Evolutionary conservation across 306 rosid genomes (phyloP).

Genomic region (Dicorynia guianensis): DNA sequence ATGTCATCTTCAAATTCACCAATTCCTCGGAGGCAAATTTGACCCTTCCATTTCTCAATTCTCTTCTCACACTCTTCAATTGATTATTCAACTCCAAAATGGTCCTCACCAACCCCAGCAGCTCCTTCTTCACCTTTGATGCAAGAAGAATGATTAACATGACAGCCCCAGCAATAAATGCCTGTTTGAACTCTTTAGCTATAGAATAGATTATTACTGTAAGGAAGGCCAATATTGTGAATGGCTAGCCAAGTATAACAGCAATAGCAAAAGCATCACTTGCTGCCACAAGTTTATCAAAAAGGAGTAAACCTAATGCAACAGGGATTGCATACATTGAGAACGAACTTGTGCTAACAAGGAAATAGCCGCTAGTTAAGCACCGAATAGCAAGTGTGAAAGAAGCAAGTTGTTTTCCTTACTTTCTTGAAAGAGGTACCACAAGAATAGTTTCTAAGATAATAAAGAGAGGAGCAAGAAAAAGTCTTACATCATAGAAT

Average conservation of each 20-base stretch:
- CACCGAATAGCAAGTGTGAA: slow-evolving; percentile 96
- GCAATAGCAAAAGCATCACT: slow-evolving; percentile 82
- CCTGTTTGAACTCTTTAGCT: slow-evolving; percentile 62
- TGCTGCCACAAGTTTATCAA: slow-evolving; percentile 77
- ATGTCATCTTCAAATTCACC: slow-evolving; percentile 65
- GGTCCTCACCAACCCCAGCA: slow-evolving; percentile 64
- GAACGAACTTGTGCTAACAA: slow-evolving; percentile 98
- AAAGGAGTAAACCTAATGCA: slow-evolving; percentile 88
- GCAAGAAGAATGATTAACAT: slow-evolving; percentile 78
- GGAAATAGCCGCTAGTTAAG: slow-evolving; percentile 94
- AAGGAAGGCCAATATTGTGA: slow-evolving; percentile 91
- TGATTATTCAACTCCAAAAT: slow-evolving; percentile 56
- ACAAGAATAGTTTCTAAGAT: slow-evolving; percentile 80
- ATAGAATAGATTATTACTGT: slow-evolving; percentile 81
- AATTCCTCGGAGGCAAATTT: slow-evolving; percentile 71
- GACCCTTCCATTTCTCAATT: slow-evolving; percentile 65
- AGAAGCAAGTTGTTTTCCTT: slow-evolving; percentile 88
- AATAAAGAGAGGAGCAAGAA: slow-evolving; percentile 85
- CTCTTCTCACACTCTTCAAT: slow-evolving; percentile 67
- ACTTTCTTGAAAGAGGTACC: slow-evolving; percentile 88
- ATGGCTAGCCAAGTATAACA: slow-evolving; percentile 99
- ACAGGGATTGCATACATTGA: slow-evolving; percentile 95
- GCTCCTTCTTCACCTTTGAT: slow-evolving; percentile 67
- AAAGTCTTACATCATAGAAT: slow-evolving; percentile 86
- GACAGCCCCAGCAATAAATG: slow-evolving; percentile 76